Percentiles rank a stretch among this genome's conserved stretches.
phyloP scores from a whole-genome alignment of 2,329 filamentous ascomycete species.

The Fusarium hostae region DNA sequence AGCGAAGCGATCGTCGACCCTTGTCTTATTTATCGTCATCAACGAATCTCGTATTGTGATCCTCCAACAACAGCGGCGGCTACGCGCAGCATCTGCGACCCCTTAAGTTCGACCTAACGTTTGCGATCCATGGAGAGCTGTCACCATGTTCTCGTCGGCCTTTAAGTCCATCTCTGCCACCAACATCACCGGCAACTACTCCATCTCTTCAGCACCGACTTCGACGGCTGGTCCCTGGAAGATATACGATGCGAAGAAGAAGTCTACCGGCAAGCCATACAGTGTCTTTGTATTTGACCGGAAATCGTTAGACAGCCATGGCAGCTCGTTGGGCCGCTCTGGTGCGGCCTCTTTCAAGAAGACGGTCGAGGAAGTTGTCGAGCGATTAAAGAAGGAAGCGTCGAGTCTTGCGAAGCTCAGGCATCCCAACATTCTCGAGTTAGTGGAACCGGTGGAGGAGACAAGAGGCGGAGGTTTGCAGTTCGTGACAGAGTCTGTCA shows the following conservation, averaged over 20 bases:
- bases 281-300: constrained; percentile 96
- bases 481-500: constrained; percentile 94
- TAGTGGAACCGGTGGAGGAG: constrained; percentile 95
- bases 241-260: constrained; percentile 97
- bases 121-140: constrained; percentile 40
- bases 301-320: constrained; percentile 78
- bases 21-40: background rate
- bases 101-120: constrained; percentile 38
- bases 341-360: constrained; percentile 77
- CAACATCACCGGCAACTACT: constrained; percentile 94
- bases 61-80: background rate
- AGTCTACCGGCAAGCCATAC: constrained; percentile 87
- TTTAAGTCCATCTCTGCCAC: constrained; percentile 91
- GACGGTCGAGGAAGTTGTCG: constrained; percentile 87
- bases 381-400: constrained; percentile 91
- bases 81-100: background rate
- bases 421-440: constrained; percentile 90
- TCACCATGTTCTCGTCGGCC: constrained; percentile 86
- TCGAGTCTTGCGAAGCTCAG: constrained; percentile 87
- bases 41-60: background rate
- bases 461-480: constrained; percentile 90
- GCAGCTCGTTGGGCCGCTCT: constrained; percentile 53
- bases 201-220: constrained; percentile 78
- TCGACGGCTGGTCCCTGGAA: constrained; percentile 93
- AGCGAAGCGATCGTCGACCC: constrained; percentile 21